Conservation (phyloP, 2,329 filamentous ascomycete genomes). For the Aspergillus ochraceoroseus region DNA sequence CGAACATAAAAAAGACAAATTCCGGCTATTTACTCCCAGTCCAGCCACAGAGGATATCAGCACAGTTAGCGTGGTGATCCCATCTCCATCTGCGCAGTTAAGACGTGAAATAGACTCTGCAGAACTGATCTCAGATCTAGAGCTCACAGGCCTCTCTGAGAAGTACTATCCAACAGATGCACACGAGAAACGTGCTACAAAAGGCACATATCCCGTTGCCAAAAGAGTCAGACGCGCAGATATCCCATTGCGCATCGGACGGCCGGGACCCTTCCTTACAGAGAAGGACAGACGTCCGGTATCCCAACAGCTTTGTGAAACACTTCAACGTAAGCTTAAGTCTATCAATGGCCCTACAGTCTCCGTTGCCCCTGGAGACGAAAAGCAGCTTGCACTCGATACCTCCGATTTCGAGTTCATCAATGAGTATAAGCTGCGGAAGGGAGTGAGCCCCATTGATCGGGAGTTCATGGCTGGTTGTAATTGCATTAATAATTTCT, state of each 20-base stretch:
- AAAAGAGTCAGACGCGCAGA: conserved; percentile 15
- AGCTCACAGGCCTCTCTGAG: conserved; percentile 19
- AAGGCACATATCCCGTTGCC: conserved; percentile 20
- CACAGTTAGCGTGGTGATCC: conserved; percentile 23
- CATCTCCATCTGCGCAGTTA: conserved; percentile 23
- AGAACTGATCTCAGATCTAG: conserved; percentile 1
- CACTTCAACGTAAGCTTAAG: conserved; percentile 24
- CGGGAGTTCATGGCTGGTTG: conserved; percentile 35
- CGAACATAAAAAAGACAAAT: not conserved
- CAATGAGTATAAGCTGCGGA: conserved; percentile 33
- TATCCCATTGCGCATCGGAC: conserved; percentile 12
- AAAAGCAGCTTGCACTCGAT: conserved; percentile 22
- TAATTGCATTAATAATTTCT: conserved; percentile 26
- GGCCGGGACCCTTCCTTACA: conserved; percentile 11
- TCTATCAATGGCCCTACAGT: conserved; percentile 30
- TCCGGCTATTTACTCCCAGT: conserved; percentile 7
- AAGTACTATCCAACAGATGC: conserved; percentile 25
- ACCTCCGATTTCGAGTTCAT: conserved; percentile 39
- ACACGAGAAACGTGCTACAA: conserved; percentile 17
- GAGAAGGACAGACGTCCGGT: conserved; percentile 5
- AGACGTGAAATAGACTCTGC: conserved; percentile 17
- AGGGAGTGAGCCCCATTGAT: conserved; percentile 28
- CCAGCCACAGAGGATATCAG: conserved; percentile 7
- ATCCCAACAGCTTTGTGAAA: conserved; percentile 13
- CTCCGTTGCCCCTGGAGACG: conserved; percentile 18